These are phyloP conservation scores for Trametes maxima DNA, from an alignment of 768 basidiomycete genomes.

Conservation along the genomic window DNA sequence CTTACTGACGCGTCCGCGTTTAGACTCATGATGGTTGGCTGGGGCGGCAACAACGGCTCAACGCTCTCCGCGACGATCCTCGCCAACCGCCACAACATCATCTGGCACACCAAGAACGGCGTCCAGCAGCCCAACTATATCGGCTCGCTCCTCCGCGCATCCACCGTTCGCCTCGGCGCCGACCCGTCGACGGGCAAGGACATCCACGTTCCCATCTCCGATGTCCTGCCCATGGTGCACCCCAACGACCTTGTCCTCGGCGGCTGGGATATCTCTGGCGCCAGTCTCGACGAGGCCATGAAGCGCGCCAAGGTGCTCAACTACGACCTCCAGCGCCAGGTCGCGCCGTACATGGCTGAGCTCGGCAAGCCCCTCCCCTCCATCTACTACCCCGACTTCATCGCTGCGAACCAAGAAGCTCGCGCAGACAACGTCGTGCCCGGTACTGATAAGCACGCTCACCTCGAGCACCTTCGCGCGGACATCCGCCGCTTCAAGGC, in stretches of 20 bases:
- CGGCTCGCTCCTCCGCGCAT: slow-evolving; percentile 93
- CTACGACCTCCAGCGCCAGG: slow-evolving; percentile 96
- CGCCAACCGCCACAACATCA: slow-evolving; percentile 93
- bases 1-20: slow-evolving; percentile 16
- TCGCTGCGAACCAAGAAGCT: slow-evolving; percentile 95
- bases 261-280: slow-evolving; percentile 95
- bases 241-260: slow-evolving; percentile 97
- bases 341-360: slow-evolving; percentile 80
- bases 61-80: slow-evolving; percentile 93
- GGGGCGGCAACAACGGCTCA: slow-evolving; percentile 97
- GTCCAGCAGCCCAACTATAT: slow-evolving; percentile 96
- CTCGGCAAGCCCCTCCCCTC: slow-evolving; percentile 87
- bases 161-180: slow-evolving; percentile 88
- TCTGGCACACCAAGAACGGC: slow-evolving; percentile 93
- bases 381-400: slow-evolving; percentile 97
- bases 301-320: slow-evolving; percentile 90
- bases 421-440: slow-evolving; percentile 93
- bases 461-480: slow-evolving; percentile 89
- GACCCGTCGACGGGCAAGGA: slow-evolving; percentile 84
- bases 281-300: slow-evolving; percentile 91
- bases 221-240: slow-evolving; percentile 96
- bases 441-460: slow-evolving; percentile 83
- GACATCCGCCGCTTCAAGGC: slow-evolving; percentile 94
- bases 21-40: slow-evolving; percentile 95
- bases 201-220: slow-evolving; percentile 88